These are phyloP conservation scores for Aspergillus panamensis DNA, from an alignment of 495 filamentous ascomycete species.

Conservation along the genomic window DNA sequence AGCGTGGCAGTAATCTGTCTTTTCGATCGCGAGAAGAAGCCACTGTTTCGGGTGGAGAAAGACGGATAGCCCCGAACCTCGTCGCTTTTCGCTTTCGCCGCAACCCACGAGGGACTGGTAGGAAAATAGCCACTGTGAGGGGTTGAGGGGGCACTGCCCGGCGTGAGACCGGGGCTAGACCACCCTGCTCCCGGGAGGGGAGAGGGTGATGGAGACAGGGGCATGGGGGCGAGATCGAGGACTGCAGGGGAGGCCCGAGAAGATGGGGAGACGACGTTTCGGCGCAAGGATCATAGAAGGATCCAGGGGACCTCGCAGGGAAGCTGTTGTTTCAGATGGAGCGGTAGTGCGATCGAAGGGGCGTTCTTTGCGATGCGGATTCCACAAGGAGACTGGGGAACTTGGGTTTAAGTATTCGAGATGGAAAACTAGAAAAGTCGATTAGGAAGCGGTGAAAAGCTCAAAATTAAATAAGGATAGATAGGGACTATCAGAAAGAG, in stretches of 20 bases:
- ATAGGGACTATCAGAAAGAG: background rate
- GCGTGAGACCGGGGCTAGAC: conserved; percentile 77
- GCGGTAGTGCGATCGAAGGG: background rate
- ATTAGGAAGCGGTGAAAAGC: background rate
- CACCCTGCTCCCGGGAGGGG: conserved; percentile 78
- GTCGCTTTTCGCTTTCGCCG: conserved; percentile 72
- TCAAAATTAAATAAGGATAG: background rate
- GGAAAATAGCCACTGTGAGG: conserved; percentile 53
- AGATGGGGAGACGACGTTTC: background rate
- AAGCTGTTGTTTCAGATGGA: background rate
- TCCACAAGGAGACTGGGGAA: background rate
- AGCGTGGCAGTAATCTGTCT: conserved; percentile 69
- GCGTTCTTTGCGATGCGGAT: background rate
- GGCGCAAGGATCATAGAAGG: background rate
- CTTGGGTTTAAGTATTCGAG: background rate
- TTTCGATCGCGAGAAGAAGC: conserved; percentile 79
- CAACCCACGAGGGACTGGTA: conserved; percentile 57
- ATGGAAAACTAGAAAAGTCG: background rate
- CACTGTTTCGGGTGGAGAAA: conserved; percentile 74
- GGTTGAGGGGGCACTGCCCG: conserved; percentile 65
- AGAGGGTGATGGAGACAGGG: conserved; percentile 79
- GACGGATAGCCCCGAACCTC: conserved; percentile 72
- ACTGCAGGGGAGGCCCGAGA: conserved; percentile 8
- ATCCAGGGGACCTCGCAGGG: background rate
- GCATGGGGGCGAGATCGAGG: conserved; percentile 53